Conservation (phyloP, 148 eudicot species). For the Diospyros lotus region DNA sequence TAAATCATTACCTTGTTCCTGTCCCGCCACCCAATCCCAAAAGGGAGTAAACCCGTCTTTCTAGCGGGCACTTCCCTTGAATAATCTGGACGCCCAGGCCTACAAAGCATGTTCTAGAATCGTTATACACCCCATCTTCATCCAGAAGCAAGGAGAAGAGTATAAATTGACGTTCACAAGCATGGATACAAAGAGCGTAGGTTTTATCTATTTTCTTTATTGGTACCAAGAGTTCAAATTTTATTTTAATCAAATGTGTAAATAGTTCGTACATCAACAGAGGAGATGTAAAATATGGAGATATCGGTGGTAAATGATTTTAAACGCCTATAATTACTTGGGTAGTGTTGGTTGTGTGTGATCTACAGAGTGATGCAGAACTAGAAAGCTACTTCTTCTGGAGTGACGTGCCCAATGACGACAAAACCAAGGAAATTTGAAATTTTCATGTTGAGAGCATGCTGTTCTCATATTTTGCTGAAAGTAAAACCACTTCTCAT, state of each 20-base stretch:
- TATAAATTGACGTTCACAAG: background rate
- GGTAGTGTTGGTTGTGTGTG: background rate
- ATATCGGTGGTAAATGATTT: background rate
- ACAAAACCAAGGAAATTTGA: background rate
- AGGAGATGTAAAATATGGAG: background rate
- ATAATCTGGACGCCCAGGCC: conserved; percentile 34
- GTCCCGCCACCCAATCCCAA: conserved; percentile 79
- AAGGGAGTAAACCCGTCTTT: conserved; percentile 60
- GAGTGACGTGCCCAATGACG: background rate
- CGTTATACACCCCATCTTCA: background rate
- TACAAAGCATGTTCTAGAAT: conserved; percentile 17
- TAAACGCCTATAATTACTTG: background rate
- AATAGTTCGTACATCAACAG: too few relatives aligned
- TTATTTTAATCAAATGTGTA: too few relatives aligned
- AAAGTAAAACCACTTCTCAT: too few relatives aligned
- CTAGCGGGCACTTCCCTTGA: conserved; percentile 27
- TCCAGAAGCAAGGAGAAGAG: conserved; percentile 5
- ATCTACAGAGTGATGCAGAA: background rate
- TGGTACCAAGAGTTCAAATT: too few relatives aligned
- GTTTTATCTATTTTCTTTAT: too few relatives aligned
- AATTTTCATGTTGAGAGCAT: background rate
- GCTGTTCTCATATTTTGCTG: too few relatives aligned
- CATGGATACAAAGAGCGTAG: background rate
- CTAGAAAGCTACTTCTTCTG: background rate
- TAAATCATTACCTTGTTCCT: conserved; percentile 53